phyloP scores from a whole-genome alignment of 2,329 filamentous ascomycete species.

The Dothistroma pini region DNA sequence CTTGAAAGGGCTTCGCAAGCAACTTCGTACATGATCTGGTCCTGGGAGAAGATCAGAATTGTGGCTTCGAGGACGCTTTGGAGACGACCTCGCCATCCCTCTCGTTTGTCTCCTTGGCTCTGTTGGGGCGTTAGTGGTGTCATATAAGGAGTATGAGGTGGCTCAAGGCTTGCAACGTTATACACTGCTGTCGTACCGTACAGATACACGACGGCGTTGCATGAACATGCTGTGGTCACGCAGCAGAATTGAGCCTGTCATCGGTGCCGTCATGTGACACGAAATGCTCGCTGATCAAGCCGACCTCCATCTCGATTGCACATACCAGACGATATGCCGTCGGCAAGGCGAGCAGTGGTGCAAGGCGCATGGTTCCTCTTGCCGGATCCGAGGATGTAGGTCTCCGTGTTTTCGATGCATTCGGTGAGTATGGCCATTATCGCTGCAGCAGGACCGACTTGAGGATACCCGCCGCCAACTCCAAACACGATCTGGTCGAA shows the following conservation, averaged over 20 bases:
- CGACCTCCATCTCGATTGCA: conserved; percentile 36
- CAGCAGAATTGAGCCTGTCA: conserved; percentile 42
- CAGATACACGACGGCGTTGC: conserved; percentile 47
- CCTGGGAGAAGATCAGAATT: conserved; percentile 39
- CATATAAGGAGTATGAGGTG: background rate
- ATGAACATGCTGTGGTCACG: conserved; percentile 46
- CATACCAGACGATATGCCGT: background rate
- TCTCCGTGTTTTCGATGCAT: background rate
- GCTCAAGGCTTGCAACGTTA: conserved; percentile 38
- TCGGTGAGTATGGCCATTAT: background rate
- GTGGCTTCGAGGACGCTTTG: conserved; percentile 27
- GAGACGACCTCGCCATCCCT: conserved; percentile 24
- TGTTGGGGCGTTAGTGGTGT: conserved; percentile 5
- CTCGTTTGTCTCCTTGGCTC: conserved; percentile 23
- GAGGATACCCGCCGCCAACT: background rate
- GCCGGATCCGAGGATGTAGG: background rate
- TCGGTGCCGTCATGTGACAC: conserved; percentile 47
- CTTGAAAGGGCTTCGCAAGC: conserved; percentile 41
- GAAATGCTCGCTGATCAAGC: conserved; percentile 51
- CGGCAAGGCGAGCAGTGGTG: background rate
- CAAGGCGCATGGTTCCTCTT: background rate
- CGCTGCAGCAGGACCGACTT: background rate
- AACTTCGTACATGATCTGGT: conserved; percentile 45
- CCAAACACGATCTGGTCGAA: background rate
- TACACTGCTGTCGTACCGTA: conserved; percentile 46